Evolutionary conservation across 2,329 filamentous ascomycete genomes (phyloP).

Genomic region (Lecanicillium sp.): DNA sequence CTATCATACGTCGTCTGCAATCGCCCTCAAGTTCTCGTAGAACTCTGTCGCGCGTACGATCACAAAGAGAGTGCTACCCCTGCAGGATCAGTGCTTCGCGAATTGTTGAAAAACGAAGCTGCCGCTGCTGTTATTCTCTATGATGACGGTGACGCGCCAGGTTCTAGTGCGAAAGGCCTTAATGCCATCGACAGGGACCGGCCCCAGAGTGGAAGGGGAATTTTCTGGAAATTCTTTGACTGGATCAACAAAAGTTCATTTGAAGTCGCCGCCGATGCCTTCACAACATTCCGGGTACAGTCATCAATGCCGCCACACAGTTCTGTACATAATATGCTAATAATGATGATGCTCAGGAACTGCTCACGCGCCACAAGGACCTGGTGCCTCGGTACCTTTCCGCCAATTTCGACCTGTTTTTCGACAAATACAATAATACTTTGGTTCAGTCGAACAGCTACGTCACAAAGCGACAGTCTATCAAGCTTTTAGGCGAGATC

Average conservation of each 20-base stretch:
- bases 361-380: constrained; percentile 89
- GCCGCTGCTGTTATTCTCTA: constrained; percentile 89
- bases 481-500: constrained; percentile 94
- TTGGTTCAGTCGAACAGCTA: constrained; percentile 92
- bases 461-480: constrained; percentile 95
- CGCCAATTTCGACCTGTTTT: constrained; percentile 90
- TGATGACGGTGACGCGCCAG: constrained; percentile 69
- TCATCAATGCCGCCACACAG: background rate
- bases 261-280: constrained; percentile 94
- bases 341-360: constrained; percentile 57
- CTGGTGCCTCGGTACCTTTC: constrained; percentile 82
- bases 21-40: constrained; percentile 78
- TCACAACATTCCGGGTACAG: constrained; percentile 85
- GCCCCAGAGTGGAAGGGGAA: constrained; percentile 70
- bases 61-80: constrained; percentile 87
- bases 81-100: constrained; percentile 81
- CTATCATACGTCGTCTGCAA: constrained; percentile 84
- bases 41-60: constrained; percentile 84
- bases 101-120: constrained; percentile 83
- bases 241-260: constrained; percentile 98
- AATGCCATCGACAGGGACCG: constrained; percentile 70
- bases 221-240: constrained; percentile 95
- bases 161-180: constrained; percentile 69
- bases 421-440: constrained; percentile 79
- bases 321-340: background rate